These are phyloP conservation scores for Neurospora tetrasperma DNA, from an alignment of 495 filamentous ascomycete genomes.

Conservation along the genomic window DNA sequence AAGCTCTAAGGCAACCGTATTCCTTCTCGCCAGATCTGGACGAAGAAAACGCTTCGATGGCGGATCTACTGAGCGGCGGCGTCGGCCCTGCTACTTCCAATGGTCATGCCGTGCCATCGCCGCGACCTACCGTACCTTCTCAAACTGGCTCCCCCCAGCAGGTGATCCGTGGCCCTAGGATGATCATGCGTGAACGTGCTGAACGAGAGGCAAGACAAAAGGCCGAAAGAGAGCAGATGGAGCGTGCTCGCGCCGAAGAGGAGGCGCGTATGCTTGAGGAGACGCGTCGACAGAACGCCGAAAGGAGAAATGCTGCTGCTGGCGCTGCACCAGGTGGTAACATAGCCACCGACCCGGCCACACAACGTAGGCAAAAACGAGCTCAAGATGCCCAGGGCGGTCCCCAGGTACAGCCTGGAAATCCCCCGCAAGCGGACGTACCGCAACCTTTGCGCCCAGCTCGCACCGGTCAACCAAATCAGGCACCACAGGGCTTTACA, in stretches of 20 bases:
- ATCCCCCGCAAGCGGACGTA: constrained; percentile 6
- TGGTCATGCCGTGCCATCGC: constrained; percentile 35
- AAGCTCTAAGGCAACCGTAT: constrained; percentile 74
- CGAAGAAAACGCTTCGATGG: constrained; percentile 93
- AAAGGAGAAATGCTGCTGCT: constrained; percentile 47
- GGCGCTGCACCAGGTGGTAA: constrained; percentile 43
- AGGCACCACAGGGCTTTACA: constrained; percentile 12
- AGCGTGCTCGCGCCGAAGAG: constrained; percentile 43
- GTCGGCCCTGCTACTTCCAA: constrained; percentile 37
- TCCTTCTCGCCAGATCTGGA: constrained; percentile 73
- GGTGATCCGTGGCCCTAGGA: constrained; percentile 49
- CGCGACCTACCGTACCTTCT: constrained; percentile 32
- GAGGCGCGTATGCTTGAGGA: constrained; percentile 46
- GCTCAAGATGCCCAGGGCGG: constrained; percentile 16
- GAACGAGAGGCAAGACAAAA: constrained; percentile 54
- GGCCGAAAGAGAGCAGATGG: constrained; percentile 46
- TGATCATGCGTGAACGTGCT: constrained; percentile 64
- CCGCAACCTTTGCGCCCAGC: constrained; percentile 17
- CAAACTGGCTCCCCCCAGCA: constrained; percentile 39
- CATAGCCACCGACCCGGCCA: constrained; percentile 23
- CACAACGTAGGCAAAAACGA: constrained; percentile 33
- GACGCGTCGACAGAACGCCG: constrained; percentile 32
- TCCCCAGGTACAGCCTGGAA: constrained; percentile 3
- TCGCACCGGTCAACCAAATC: constrained; percentile 13
- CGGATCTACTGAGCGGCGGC: constrained; percentile 59